Percentiles rank a stretch among this genome's conserved stretches.
phyloP scores from a whole-genome alignment of 257 asterid genomes.

The Solanum habrochaites region DNA sequence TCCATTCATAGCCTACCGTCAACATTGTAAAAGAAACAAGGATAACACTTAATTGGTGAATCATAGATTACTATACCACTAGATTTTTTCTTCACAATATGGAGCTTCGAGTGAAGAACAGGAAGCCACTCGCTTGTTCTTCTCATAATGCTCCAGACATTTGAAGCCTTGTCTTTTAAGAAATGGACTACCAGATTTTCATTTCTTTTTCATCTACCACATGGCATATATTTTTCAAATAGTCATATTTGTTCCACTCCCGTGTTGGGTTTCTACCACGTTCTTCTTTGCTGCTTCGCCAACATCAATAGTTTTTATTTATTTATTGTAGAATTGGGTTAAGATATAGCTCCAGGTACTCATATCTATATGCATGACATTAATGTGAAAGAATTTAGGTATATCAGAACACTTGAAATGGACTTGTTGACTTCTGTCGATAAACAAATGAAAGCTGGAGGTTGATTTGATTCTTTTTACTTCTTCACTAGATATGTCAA shows the following conservation, averaged over 20 bases:
- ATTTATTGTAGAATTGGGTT: neutral
- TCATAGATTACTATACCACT: neutral
- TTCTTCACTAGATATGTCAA: neutral
- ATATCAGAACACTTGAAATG: neutral
- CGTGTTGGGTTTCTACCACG: neutral
- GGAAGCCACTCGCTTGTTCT: slow-evolving; percentile 10
- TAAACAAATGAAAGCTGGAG: neutral
- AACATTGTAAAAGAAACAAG: neutral
- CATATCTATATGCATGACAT: neutral
- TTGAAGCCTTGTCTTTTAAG: slow-evolving; percentile 3
- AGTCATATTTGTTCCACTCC: neutral
- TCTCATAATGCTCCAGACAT: slow-evolving; percentile 28
- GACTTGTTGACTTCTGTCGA: neutral
- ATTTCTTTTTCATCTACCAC: neutral
- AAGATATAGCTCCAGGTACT: neutral
- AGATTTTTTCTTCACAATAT: neutral
- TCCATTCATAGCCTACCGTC: neutral
- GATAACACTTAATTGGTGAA: neutral
- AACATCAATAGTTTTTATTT: neutral
- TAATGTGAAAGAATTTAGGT: neutral
- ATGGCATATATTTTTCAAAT: slow-evolving; percentile 1
- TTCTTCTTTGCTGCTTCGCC: neutral
- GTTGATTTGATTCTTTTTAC: neutral
- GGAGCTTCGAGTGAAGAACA: slow-evolving; percentile 33
- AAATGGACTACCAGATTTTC: slow-evolving; percentile 4